Evolutionary conservation across 2,329 filamentous ascomycete species (phyloP), one percentile per base, ranked within the genome.

Genomic region (Arthrobotrys musiformis): DNA sequence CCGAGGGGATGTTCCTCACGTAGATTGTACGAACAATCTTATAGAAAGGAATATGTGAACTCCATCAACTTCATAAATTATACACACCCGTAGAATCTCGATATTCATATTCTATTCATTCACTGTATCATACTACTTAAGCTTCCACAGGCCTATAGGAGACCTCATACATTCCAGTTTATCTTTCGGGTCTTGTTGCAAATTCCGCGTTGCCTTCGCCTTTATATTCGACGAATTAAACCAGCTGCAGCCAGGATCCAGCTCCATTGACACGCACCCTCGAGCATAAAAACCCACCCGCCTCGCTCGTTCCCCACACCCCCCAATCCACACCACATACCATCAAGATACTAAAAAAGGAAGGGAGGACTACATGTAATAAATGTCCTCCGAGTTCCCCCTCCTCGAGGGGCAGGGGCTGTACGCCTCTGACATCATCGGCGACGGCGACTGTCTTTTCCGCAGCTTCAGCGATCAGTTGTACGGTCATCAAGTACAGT

Each of bases 371-470:
- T 64, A 54, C 48, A 77, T 77, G 73, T 77, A n/a, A n/a, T n/a
- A 77, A 77, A 77, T 77, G 73, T 79, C 79, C 70, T 84, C 85
- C 79, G 86, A 88, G 82, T 89, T 89, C 79, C 87, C 87, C 79
- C 84, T 88, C 79, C 86, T 91, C 76, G 84, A 85, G 62, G 84
- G 85, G 75, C 84, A 87, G 80, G 87, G 87, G 79, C 85, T 91
- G 68, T 90, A 90, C 83, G 86, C 87, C 72, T 84, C 86, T 69
- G 84, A 87, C 42, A 90, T 88, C 58, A 84, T 85, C 78, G 90
- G 89, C 74, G 89, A 91, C 84, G 89, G 90, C 89, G 86, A 85
- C 86, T 85, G 69, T 79, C 79, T 79, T 62, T 80, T 80, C 75
- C 79, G 79, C 77, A 79, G 79, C 69, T 62, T 79, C 46, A 80